These are phyloP conservation scores for Fusarium nurragi DNA, from an alignment of 2,329 filamentous ascomycete genomes.

Conservation along the genomic window DNA sequence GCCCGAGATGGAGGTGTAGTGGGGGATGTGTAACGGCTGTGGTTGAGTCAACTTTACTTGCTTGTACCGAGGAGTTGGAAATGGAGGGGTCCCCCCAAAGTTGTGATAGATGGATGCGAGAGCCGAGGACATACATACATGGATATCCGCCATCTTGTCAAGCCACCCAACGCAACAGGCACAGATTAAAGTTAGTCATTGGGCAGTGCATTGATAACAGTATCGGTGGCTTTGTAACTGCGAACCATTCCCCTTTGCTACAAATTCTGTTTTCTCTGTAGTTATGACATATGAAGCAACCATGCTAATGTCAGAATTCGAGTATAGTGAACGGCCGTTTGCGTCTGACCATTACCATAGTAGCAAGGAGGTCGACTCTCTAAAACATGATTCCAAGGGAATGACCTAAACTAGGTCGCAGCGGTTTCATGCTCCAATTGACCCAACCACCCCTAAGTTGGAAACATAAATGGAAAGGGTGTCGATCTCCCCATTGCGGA, in stretches of 20 bases:
- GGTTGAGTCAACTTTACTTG: constrained; percentile 4
- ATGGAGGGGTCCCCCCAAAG: constrained; percentile 24
- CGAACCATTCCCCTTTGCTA: background rate
- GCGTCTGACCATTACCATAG: background rate
- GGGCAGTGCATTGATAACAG: background rate
- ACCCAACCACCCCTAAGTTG: background rate
- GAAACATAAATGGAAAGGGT: background rate
- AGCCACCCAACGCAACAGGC: background rate
- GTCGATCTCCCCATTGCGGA: constrained; percentile 24
- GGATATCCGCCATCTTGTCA: background rate
- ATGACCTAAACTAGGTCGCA: constrained; percentile 17
- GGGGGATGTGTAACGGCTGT: constrained; percentile 19
- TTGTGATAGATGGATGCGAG: constrained; percentile 27
- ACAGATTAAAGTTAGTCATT: background rate
- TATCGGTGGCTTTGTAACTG: background rate
- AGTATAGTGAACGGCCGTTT: background rate
- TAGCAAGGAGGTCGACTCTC: background rate
- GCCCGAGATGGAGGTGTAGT: constrained; percentile 29
- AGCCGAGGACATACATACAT: constrained; percentile 11
- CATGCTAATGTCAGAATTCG: background rate
- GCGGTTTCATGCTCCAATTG: constrained; percentile 19
- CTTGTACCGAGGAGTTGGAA: constrained; percentile 34
- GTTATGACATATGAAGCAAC: background rate
- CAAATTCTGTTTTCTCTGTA: background rate
- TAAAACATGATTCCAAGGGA: constrained; percentile 5